A percentile compares a stretch with the other conserved stretches of the same genome.
These are phyloP conservation scores for Pyrus communis DNA, from an alignment of 306 rosid species.

Conservation along the genomic window DNA sequence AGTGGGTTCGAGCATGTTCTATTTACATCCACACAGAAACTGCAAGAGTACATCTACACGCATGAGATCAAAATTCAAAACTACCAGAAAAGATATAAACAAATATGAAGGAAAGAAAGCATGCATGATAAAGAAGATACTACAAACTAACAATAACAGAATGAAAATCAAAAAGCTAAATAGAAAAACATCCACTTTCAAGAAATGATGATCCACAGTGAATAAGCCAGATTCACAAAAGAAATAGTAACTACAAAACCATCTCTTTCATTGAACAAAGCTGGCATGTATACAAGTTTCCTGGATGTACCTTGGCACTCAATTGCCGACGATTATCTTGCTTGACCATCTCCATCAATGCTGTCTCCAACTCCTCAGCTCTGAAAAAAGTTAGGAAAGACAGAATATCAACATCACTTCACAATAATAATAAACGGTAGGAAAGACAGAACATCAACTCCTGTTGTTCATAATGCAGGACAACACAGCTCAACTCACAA, in stretches of 20 bases:
- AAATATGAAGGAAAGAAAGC: too few relatives aligned
- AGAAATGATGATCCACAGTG: background rate
- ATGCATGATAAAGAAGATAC: background rate
- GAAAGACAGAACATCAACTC: conserved; percentile 9
- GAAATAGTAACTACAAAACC: background rate
- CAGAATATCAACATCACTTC: conserved; percentile 12
- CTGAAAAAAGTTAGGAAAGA: conserved; percentile 32
- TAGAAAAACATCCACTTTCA: background rate
- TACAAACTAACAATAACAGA: background rate
- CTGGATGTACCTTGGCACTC: conserved; percentile 76
- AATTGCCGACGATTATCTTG: conserved; percentile 89
- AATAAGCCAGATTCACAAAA: background rate
- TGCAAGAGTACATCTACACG: too few relatives aligned
- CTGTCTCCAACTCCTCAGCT: conserved; percentile 98
- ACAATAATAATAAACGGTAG: background rate
- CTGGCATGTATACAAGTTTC: background rate
- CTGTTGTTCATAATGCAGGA: too few relatives aligned
- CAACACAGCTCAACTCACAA: too few relatives aligned
- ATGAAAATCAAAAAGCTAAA: background rate
- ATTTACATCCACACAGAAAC: too few relatives aligned
- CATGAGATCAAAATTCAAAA: too few relatives aligned
- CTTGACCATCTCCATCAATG: conserved; percentile 96
- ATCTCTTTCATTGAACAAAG: conserved; percentile 1
- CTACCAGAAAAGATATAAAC: too few relatives aligned
- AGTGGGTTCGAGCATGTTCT: too few relatives aligned